Evolutionary conservation across 139 green algal species (phyloP), one percentile per base, ranked within the genome.

Genomic region (Medakamo hakoo): DNA sequence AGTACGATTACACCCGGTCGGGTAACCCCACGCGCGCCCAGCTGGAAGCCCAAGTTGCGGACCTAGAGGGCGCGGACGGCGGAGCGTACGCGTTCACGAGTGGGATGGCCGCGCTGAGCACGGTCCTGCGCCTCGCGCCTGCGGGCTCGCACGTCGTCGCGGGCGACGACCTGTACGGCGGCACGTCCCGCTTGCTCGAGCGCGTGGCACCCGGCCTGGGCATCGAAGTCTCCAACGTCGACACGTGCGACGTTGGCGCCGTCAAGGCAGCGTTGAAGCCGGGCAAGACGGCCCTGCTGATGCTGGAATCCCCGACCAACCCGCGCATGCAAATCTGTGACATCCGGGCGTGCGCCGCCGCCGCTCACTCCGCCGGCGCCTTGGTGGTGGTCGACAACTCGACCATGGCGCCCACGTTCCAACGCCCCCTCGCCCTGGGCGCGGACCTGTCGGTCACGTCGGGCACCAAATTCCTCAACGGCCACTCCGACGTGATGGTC

Each of bases 301-400:
- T 98, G 69, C 72, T 98, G 56, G 93, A 99, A 78, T 89, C 80
- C 0, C 93, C 93, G n/a, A 99, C 93, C 58, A 99, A 99, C 74
- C 93, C 93, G 23, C 86, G 91, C 63, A 88, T 98, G 85, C 82
- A 93, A 73, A 79, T 98, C 32, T 96, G 82, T 74, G 93, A 99
- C 82, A 89, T 98, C 49, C 40, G 40, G 9, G 40, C 40, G 9
- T 16, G 9, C 40, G 16, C 40, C 40, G 28, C 58, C 4, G 79
- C 77, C 4, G 89, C 89, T 2, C 82, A 88, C 28, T 72, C 73
- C 16, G 78, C 69, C 0, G 90, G 91, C 0, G 90, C 90, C 14
- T 66, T 97, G 26, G 73, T 86, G 4, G 83, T 82, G 58, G 89
- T 99, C 60, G 93, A 99, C 82, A 97, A 98, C 82, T 88, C 71